Conservation (phyloP, 164 flowering plant genomes). For the Annona cherimola region DNA sequence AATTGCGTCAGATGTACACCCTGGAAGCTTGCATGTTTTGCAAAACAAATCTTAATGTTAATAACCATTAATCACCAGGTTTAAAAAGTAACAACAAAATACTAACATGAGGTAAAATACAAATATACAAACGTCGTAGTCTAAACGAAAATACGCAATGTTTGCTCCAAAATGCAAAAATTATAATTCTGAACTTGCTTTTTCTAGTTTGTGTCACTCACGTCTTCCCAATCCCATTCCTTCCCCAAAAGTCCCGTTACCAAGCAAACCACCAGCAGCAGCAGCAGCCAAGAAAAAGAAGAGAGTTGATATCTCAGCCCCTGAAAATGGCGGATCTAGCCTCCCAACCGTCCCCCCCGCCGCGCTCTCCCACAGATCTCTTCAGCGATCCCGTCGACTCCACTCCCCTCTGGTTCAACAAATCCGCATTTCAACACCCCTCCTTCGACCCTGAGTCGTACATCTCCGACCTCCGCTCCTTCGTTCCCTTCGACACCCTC, state of each 20-base stretch:
- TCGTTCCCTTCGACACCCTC: conserved; percentile 90
- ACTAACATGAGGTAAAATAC: no score
- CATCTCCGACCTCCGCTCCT: conserved; percentile 87
- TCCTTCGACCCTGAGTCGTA: conserved; percentile 76
- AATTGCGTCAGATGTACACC: no score
- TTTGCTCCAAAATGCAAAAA: no score
- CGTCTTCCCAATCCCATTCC: neutral
- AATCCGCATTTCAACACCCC: conserved; percentile 48
- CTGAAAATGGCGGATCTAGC: conserved; percentile 4
- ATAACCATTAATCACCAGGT: no score
- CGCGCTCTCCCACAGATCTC: conserved; percentile 35
- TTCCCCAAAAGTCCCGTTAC: neutral
- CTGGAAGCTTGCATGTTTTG: no score
- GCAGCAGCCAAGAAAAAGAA: neutral
- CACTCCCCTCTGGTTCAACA: conserved; percentile 86
- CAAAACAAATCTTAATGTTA: no score
- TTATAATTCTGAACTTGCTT: no score
- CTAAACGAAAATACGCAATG: no score
- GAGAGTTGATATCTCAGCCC: neutral
- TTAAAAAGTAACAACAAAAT: no score
- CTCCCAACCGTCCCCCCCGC: neutral
- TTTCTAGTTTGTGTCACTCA: neutral
- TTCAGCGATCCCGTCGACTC: conserved; percentile 79
- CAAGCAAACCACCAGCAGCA: neutral
- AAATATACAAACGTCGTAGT: no score